Percentiles rank a stretch among this genome's conserved stretches.
Evolutionary conservation across 768 basidiomycete species (phyloP).

Genomic region (Gelatoporia subvermispora): DNA sequence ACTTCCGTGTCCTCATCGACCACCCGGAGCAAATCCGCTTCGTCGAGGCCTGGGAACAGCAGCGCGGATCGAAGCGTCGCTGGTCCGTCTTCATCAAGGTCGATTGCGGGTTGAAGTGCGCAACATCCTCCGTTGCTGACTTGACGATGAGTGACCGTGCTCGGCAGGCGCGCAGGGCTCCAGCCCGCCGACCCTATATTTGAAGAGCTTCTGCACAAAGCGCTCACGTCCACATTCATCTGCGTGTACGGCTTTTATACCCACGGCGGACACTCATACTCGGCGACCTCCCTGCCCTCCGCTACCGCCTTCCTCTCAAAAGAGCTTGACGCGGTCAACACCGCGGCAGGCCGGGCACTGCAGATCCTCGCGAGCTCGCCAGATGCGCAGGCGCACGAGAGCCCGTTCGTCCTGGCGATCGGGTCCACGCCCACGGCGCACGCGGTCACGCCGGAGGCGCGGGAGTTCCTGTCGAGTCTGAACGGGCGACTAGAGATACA

Average conservation of each 20-base stretch:
- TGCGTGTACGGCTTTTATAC: constrained; percentile 81
- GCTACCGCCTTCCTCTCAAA: constrained; percentile 61
- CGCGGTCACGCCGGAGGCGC: constrained; percentile 55
- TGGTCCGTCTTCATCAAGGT: constrained; percentile 85
- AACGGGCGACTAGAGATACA: constrained; percentile 57
- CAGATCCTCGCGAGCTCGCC: constrained; percentile 37
- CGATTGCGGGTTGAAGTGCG: constrained; percentile 74
- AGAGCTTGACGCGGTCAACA: constrained; percentile 69
- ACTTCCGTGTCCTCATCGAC: constrained; percentile 68
- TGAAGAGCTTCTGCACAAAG: constrained; percentile 44
- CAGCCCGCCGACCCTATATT: constrained; percentile 49
- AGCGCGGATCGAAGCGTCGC: constrained; percentile 31
- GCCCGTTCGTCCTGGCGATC: constrained; percentile 68
- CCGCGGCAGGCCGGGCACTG: constrained; percentile 53
- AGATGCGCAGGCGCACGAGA: constrained; percentile 27
- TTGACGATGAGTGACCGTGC: neutral
- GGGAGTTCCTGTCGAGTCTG: constrained; percentile 41
- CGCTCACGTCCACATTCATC: constrained; percentile 50
- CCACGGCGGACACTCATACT: constrained; percentile 75
- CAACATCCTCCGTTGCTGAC: constrained; percentile 2
- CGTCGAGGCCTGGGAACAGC: constrained; percentile 55
- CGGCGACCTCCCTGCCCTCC: constrained; percentile 60
- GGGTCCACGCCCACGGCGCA: constrained; percentile 90
- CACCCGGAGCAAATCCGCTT: constrained; percentile 66
- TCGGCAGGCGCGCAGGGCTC: constrained; percentile 67